phyloP scores from a whole-genome alignment of 306 rosid species.

The Vigna angularis region DNA sequence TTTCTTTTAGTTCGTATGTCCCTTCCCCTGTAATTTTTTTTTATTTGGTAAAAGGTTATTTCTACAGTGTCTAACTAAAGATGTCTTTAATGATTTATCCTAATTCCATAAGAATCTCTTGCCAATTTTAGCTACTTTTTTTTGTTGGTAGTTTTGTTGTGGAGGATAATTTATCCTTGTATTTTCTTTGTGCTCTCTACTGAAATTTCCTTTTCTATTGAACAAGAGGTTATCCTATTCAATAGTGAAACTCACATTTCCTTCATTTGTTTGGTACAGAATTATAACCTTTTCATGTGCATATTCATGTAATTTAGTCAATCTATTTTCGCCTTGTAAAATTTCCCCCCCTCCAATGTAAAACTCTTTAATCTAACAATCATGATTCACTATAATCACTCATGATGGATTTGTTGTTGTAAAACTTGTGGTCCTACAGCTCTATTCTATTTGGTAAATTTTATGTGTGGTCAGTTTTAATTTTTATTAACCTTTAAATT shows the following conservation, averaged over 20 bases:
- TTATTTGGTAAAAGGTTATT: not conserved
- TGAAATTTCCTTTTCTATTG: constrained; percentile 1
- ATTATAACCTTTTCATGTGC: constrained; percentile 23
- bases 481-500: constrained; percentile 36
- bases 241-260: constrained; percentile 17
- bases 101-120: not conserved
- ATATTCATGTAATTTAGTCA: constrained; percentile 23
- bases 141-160: constrained; percentile 1
- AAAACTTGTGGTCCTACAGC: constrained; percentile 30
- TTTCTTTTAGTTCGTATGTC: constrained; percentile 24
- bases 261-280: constrained; percentile 3
- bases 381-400: not conserved
- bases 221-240: constrained; percentile 26
- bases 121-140: not conserved
- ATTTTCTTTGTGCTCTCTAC: not conserved
- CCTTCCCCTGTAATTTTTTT: not conserved
- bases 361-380: not conserved
- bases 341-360: not conserved
- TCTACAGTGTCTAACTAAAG: constrained; percentile 2
- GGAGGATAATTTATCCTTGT: constrained; percentile 13
- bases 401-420: not conserved
- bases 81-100: constrained; percentile 20
- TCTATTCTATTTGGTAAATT: constrained; percentile 21
- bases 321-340: constrained; percentile 9
- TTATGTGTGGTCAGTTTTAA: constrained; percentile 28